Evolutionary conservation across 2,329 filamentous ascomycete species (phyloP).

Genomic region (Epichloe scottii): DNA sequence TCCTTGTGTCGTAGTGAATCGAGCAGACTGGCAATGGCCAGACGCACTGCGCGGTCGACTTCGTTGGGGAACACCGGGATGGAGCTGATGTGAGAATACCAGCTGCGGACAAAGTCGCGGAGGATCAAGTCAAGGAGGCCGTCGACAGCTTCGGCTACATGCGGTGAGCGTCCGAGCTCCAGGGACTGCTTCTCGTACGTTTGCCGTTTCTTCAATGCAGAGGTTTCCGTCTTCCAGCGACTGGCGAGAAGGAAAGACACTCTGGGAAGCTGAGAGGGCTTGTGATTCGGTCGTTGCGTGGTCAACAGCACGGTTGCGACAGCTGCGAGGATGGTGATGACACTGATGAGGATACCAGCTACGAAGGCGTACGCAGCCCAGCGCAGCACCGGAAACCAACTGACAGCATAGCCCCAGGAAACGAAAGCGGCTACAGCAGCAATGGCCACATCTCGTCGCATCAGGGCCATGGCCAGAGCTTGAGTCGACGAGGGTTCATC

Average conservation of each 20-base stretch:
- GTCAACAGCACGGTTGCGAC: slow-evolving; percentile 41
- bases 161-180: slow-evolving; percentile 56
- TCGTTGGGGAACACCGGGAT: slow-evolving; percentile 73
- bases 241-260: slow-evolving; percentile 48
- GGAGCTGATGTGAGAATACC: slow-evolving; percentile 79
- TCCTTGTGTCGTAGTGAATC: slow-evolving; percentile 66
- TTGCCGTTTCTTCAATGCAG: slow-evolving; percentile 51
- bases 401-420: slow-evolving; percentile 75
- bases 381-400: slow-evolving; percentile 71
- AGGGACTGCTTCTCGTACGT: slow-evolving; percentile 57
- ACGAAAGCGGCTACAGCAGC: slow-evolving; percentile 61
- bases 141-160: slow-evolving; percentile 71
- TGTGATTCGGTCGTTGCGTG: slow-evolving; percentile 36
- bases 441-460: slow-evolving; percentile 58
- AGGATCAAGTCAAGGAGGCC: slow-evolving; percentile 63
- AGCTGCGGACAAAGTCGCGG: slow-evolving; percentile 74
- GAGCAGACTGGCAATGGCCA: slow-evolving; percentile 56
- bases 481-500: slow-evolving; percentile 19
- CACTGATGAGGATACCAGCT: slow-evolving; percentile 48
- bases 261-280: slow-evolving; percentile 29
- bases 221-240: slow-evolving; percentile 59
- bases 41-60: slow-evolving; percentile 68
- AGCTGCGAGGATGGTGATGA: slow-evolving; percentile 40
- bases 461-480: slow-evolving; percentile 49
- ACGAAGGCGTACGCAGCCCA: slow-evolving; percentile 79